Evolutionary conservation across 2,329 filamentous ascomycete genomes (phyloP).

Genomic region (Aureobasidium melanogenum): DNA sequence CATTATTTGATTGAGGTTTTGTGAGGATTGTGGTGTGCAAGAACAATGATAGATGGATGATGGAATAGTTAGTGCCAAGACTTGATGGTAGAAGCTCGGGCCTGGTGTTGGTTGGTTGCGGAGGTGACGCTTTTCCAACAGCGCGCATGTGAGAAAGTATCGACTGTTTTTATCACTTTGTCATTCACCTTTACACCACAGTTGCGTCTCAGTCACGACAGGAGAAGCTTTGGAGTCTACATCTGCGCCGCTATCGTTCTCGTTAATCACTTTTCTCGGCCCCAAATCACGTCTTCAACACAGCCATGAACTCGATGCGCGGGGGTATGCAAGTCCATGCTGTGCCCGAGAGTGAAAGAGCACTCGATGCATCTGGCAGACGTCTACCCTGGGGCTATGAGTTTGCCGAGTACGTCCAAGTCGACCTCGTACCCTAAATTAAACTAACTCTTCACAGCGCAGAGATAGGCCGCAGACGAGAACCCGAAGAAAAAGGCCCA

Average conservation of each 20-base stretch:
- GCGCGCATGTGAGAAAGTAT: not conserved
- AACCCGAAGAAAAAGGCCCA: conserved; percentile 52
- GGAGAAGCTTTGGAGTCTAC: not conserved
- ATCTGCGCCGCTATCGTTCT: not conserved
- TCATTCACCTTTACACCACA: not conserved
- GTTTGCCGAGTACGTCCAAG: conserved; percentile 47
- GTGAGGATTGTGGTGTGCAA: not conserved
- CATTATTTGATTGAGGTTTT: not conserved
- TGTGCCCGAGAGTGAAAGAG: conserved; percentile 54
- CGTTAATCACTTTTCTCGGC: not conserved
- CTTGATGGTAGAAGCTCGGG: conserved; percentile 2
- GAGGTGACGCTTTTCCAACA: not conserved
- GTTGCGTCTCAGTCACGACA: not conserved
- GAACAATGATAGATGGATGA: not conserved
- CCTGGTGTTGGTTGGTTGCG: not conserved
- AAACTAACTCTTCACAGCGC: conserved; percentile 1
- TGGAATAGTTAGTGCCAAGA: not conserved
- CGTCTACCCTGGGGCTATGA: conserved; percentile 56
- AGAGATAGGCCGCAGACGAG: conserved; percentile 25
- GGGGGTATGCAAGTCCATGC: conserved; percentile 55
- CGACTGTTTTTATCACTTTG: not conserved
- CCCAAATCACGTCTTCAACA: not conserved
- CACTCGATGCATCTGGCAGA: conserved; percentile 49
- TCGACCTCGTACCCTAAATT: not conserved
- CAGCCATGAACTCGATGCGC: conserved; percentile 13